Evolutionary conservation across 2,329 filamentous ascomycete species (phyloP), one percentile per base, ranked within the genome.

Genomic region (Diaporthe vaccinii): DNA sequence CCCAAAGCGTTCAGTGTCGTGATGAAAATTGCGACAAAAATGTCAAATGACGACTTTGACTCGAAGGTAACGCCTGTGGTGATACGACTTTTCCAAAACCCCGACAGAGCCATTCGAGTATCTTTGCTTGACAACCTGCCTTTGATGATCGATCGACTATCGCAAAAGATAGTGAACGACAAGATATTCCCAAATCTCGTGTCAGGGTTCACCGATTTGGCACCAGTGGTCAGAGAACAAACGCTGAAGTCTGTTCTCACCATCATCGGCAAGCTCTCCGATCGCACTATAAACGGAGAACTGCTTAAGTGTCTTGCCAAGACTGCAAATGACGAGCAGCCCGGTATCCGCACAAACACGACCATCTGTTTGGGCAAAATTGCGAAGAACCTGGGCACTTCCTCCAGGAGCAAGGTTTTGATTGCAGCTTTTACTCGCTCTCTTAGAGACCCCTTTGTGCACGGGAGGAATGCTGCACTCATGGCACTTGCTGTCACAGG

Each of bases 301-400:
- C 88, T 99, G 15, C 87, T 99, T 31, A 94, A 94, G 79, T 93
- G 98, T 81, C 89, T 99, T 39, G 97, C 97, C 58, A 98, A 98
- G 83, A 98, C 96, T 1, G 95, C 97, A 61, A 99, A 98, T 80
- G 97, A 99, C 77, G 97, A 98, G 80, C 96, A 99, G 81, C 95
- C 97, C 1, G 97, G 97, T 0, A 99, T 99, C 78, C 91, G 97
- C 77, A 99, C 97, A 12, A 99, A 99, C 82, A 99, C 97, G 0
- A 99, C 97, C 1, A 99, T 99, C 74, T 98, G 96, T 82, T 86
- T 99, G 0, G 97, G 97, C 31, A 98, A 98, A 81, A 98, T 99
- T 79, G 96, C 97, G 20, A 96, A 95, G 79, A 94, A 98, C 80
- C 87, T 99, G 1, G 95, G 95, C 2, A 87, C 90, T 2, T 88